These are phyloP conservation scores for Clonostachys rhizophaga DNA, from an alignment of 2,329 filamentous ascomycete genomes.

Conservation along the genomic window DNA sequence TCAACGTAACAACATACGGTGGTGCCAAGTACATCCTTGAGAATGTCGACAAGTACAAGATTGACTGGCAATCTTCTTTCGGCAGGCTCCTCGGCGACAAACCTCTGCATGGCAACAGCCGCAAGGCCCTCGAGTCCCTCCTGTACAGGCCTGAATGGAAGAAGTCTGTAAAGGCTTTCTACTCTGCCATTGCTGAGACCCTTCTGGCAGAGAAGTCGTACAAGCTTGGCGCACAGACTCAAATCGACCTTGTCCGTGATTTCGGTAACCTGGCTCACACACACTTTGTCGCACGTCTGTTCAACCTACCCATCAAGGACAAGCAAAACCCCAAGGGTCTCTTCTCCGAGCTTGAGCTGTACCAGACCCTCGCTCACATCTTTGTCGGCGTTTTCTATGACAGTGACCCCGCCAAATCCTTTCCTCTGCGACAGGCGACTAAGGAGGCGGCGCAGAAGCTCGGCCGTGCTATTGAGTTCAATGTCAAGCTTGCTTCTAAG, in stretches of 20 bases:
- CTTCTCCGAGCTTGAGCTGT: conserved; percentile 50
- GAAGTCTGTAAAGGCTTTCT: conserved; percentile 61
- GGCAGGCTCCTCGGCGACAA: conserved; percentile 50
- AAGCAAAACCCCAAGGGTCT: conserved; percentile 53
- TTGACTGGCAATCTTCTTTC: conserved; percentile 42
- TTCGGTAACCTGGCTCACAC: conserved; percentile 65
- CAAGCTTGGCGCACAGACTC: conserved; percentile 45
- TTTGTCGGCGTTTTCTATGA: conserved; percentile 64
- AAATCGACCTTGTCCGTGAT: conserved; percentile 68
- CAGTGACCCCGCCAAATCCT: conserved; percentile 62
- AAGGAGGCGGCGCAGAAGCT: conserved; percentile 54
- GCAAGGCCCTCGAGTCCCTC: conserved; percentile 48
- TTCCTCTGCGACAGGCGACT: conserved; percentile 55
- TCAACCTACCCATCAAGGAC: conserved; percentile 65
- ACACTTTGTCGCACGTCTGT: conserved; percentile 57
- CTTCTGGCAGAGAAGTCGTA: conserved; percentile 64
- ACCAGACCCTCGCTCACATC: conserved; percentile 60
- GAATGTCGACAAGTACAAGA: conserved; percentile 56
- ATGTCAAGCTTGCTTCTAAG: conserved; percentile 53
- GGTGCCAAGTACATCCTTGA: conserved; percentile 59
- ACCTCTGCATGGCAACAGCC: conserved; percentile 40
- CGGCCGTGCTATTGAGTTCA: conserved; percentile 56
- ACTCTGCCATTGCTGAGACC: conserved; percentile 53
- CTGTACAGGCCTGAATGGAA: conserved; percentile 61
- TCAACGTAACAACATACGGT: conserved; percentile 56